Percentiles rank a stretch among this genome's conserved stretches.
Conservation (phyloP, 1,139 yeast species). For the Lodderomyces margitis region DNA sequence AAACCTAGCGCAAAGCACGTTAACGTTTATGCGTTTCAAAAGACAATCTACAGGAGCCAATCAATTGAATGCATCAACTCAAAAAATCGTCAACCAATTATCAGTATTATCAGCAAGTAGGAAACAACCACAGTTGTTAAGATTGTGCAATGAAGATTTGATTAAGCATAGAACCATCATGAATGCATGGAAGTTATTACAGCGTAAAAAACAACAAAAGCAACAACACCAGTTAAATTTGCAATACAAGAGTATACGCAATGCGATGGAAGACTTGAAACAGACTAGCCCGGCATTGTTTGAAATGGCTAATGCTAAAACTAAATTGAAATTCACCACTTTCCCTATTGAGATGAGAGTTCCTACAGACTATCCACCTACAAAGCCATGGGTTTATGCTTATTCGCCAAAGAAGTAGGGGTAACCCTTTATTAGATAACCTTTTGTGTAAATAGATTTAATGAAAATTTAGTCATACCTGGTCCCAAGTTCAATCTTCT, state of each 20-base stretch:
- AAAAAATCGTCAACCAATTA: constrained; percentile 68
- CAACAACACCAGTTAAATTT: constrained; percentile 48
- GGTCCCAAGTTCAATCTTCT: constrained; percentile 27
- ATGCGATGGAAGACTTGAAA: constrained; percentile 75
- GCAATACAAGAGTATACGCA: constrained; percentile 66
- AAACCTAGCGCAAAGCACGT: constrained; percentile 10
- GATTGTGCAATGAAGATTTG: constrained; percentile 75
- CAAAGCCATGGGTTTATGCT: constrained; percentile 74
- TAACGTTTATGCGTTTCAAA: constrained; percentile 36
- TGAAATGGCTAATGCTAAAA: constrained; percentile 43
- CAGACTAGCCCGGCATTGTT: constrained; percentile 45
- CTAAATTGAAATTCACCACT: constrained; percentile 29
- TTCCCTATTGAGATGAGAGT: constrained; percentile 80
- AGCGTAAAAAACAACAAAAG: constrained; percentile 46
- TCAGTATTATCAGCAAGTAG: constrained; percentile 84
- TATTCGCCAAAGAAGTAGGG: constrained; percentile 28
- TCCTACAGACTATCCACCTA: constrained; percentile 92
- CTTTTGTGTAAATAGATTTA: constrained; percentile 6
- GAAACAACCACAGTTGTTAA: constrained; percentile 81
- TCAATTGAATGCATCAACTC: constrained; percentile 54
- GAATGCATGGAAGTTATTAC: constrained; percentile 75
- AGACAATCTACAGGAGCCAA: constrained; percentile 23
- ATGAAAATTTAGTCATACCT: neutral
- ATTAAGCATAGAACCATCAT: constrained; percentile 81
- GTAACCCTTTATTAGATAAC: neutral